These are phyloP conservation scores for Aphanomyces stellatus DNA, from an alignment of 352 stramenopile species.

Conservation along the genomic window DNA sequence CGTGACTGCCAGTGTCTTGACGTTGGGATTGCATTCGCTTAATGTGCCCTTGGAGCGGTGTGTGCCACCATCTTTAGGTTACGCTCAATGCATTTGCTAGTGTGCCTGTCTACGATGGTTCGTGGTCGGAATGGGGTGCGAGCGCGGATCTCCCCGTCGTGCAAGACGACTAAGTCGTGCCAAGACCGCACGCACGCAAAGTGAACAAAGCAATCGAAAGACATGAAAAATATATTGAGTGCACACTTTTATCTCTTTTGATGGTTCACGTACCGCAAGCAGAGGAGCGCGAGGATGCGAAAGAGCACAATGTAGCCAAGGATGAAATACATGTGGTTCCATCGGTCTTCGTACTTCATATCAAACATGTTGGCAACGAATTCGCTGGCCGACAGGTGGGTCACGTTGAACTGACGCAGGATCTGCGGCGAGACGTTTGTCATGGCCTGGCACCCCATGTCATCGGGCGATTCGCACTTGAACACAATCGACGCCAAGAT, in stretches of 20 bases:
- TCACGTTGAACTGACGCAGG: not conserved
- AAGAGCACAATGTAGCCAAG: conserved; percentile 41
- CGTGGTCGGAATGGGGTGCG: conserved; percentile 80
- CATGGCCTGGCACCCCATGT: not conserved
- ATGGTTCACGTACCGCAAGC: conserved; percentile 51
- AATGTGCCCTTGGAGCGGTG: conserved; percentile 65
- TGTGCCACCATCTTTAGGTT: conserved; percentile 1
- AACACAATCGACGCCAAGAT: conserved; percentile 35
- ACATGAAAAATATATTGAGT: not conserved
- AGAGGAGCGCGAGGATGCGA: conserved; percentile 35
- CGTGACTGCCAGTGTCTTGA: conserved; percentile 53
- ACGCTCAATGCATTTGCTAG: conserved; percentile 23
- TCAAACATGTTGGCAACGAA: conserved; percentile 28
- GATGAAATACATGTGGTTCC: conserved; percentile 28
- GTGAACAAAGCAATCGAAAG: too few relatives aligned
- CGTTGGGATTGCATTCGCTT: conserved; percentile 52
- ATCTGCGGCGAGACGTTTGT: not conserved
- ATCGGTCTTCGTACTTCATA: conserved; percentile 10
- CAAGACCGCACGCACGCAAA: not conserved
- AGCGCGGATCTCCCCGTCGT: conserved; percentile 47
- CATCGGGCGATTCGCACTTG: not conserved
- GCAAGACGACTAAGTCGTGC: not conserved
- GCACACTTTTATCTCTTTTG: conserved; percentile 43
- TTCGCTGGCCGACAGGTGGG: not conserved
- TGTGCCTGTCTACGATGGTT: conserved; percentile 82